These are phyloP conservation scores for Diaporthe humulicola DNA, from an alignment of 2,329 filamentous ascomycete species.

Conservation along the genomic window DNA sequence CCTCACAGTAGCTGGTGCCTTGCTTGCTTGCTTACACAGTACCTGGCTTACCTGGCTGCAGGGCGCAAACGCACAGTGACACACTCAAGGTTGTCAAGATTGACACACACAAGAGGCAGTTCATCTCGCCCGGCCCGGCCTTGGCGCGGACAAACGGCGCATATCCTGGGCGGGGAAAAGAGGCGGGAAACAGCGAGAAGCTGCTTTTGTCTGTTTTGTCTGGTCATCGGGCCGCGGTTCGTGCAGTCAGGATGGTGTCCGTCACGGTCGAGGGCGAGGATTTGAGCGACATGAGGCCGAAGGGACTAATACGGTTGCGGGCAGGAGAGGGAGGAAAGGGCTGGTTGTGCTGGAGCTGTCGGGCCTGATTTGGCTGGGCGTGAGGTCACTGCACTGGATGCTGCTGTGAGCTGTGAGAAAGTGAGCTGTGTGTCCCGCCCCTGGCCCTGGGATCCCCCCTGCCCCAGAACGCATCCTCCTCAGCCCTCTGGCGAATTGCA, in stretches of 20 bases:
- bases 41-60: neutral
- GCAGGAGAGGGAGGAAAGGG: neutral
- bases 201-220: neutral
- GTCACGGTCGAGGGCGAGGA: neutral
- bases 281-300: constrained; percentile 27
- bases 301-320: neutral
- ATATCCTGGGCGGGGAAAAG: neutral
- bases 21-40: neutral
- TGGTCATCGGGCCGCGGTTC: neutral
- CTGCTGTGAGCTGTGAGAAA: neutral
- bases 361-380: neutral
- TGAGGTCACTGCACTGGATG: neutral
- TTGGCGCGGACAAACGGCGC: constrained; percentile 19
- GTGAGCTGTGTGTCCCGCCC: neutral
- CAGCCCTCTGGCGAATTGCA: neutral
- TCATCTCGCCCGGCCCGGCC: constrained; percentile 5
- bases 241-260: neutral
- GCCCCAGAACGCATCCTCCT: neutral
- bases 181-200: neutral
- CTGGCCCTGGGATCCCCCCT: neutral
- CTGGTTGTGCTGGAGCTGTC: constrained; percentile 5
- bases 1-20: constrained; percentile 8
- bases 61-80: neutral
- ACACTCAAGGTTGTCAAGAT: neutral
- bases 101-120: neutral